Percentiles rank a stretch among this genome's conserved stretches.
These are phyloP conservation scores for Phialocephala subalpina DNA, from an alignment of 2,329 filamentous ascomycete genomes.

Conservation along the genomic window DNA sequence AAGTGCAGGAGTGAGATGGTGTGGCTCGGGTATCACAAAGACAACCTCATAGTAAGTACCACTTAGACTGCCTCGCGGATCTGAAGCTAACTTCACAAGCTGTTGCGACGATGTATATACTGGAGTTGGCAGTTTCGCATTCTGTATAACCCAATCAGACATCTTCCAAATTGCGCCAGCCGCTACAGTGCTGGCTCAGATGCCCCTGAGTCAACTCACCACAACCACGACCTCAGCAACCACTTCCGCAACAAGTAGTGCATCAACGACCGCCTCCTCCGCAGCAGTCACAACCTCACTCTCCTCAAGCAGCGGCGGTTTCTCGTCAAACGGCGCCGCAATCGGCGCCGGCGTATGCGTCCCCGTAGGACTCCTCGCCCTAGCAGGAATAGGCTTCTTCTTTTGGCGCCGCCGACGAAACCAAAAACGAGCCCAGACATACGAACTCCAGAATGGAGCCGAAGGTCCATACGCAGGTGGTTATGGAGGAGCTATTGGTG, in stretches of 20 bases:
- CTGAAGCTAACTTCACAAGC: conserved; percentile 10
- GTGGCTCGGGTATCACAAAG: conserved; percentile 29
- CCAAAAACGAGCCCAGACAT: conserved; percentile 10
- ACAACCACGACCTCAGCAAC: conserved; percentile 18
- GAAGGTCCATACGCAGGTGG: neutral
- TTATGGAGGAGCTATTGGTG: conserved; percentile 4
- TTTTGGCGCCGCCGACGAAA: conserved; percentile 22
- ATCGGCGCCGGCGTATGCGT: conserved; percentile 34
- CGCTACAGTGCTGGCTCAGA: conserved; percentile 25
- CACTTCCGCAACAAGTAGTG: neutral
- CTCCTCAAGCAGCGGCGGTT: conserved; percentile 1
- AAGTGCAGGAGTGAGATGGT: conserved; percentile 35
- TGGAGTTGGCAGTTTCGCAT: conserved; percentile 29
- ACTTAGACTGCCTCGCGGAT: neutral
- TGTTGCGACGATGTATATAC: conserved; percentile 32
- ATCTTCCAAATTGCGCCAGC: conserved; percentile 29
- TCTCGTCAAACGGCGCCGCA: conserved; percentile 18
- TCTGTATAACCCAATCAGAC: conserved; percentile 21
- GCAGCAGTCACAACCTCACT: conserved; percentile 16
- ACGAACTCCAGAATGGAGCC: conserved; percentile 17
- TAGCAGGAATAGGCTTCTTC: conserved; percentile 25
- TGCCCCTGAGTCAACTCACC: conserved; percentile 22
- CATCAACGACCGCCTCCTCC: conserved; percentile 19
- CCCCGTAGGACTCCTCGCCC: conserved; percentile 20
- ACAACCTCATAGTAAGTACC: conserved; percentile 35